Conservation (phyloP, 768 basidiomycete species). For the Imleria badia region DNA sequence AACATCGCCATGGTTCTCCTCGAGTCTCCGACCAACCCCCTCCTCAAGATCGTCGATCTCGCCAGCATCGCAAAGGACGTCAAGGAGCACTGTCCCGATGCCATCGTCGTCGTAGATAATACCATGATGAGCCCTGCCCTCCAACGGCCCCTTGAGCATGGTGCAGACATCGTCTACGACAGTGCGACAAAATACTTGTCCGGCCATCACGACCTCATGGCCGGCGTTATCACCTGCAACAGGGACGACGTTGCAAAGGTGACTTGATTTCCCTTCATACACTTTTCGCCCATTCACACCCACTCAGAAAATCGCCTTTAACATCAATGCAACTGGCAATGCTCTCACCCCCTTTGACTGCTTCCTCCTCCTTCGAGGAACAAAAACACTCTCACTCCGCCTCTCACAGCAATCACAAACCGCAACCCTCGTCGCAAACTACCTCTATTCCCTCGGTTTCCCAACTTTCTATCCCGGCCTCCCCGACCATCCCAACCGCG, state of each 20-base stretch:
- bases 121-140: slow-evolving; percentile 99
- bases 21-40: slow-evolving; percentile 96
- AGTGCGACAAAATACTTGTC: slow-evolving; percentile 97
- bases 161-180: slow-evolving; percentile 97
- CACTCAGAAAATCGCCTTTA: slow-evolving; percentile 78
- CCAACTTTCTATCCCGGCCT: slow-evolving; percentile 92
- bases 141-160: slow-evolving; percentile 91
- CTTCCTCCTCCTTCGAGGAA: slow-evolving; percentile 92
- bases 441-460: slow-evolving; percentile 84
- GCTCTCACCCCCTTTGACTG: slow-evolving; percentile 94
- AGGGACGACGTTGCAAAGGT: slow-evolving; percentile 89
- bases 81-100: slow-evolving; percentile 77
- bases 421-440: slow-evolving; percentile 80
- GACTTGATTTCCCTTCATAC: neutral
- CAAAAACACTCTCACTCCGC: slow-evolving; percentile 93
- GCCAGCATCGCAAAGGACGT: slow-evolving; percentile 80
- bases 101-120: slow-evolving; percentile 89
- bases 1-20: slow-evolving; percentile 95
- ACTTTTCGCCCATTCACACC: neutral
- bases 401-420: slow-evolving; percentile 93
- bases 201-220: slow-evolving; percentile 99
- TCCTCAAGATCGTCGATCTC: slow-evolving; percentile 93
- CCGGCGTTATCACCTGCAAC: slow-evolving; percentile 91
- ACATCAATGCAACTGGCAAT: slow-evolving; percentile 92
- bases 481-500: slow-evolving; percentile 73